Base-by-base conservation (phyloP, 306 rosid genomes). In the Myrica gale region DNA sequence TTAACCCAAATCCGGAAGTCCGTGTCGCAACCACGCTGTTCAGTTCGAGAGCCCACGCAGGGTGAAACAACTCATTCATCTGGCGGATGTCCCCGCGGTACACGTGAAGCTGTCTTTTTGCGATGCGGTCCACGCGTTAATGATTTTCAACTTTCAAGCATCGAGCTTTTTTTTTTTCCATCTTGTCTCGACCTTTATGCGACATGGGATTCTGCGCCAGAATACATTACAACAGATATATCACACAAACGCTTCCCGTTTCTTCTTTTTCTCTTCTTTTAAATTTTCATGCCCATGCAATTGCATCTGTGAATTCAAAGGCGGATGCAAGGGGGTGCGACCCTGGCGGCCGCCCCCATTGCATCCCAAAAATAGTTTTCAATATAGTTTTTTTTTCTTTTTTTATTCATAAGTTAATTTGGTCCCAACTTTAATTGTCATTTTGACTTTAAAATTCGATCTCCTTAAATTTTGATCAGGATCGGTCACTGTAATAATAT, bases 1-100 rank as follows among this genome's bases (percentile, higher is more conserved):
- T 58, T 51, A 20, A 79, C 71, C 41, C 44, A 76, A 72, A 75
- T 73, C 84, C 45, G 16, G 67, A 76, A 23, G 74, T 69, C 5
- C 5, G 1, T 48, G 73, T 75, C 79, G 74, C 82, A 67, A 76
- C 71, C 53, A 57, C 26, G 72, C 69, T 68, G 45, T 56, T 60
- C 20, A 20, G 17, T 62, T 12, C 45, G 1, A 48, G 52, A 13
- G 12, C 52, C 52, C 16, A 48, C 5, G 52, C 52, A 48, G 13
- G 51, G 12, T 47, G 13, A 47, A 47, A 47, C 51, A 16, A 53
- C 19, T n/a, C 61, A 20, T 56, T 19, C 62, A 57, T 57, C 39
- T 21, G 63, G 63, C 63, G 15, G 37, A 0, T 21, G 63, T 9
- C 63, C 63, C 63, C 39, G 21, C 63, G 15, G 26, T 57, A 20